Conservation (phyloP, 345 rosid genomes). For the Eucalyptus grandis region DNA sequence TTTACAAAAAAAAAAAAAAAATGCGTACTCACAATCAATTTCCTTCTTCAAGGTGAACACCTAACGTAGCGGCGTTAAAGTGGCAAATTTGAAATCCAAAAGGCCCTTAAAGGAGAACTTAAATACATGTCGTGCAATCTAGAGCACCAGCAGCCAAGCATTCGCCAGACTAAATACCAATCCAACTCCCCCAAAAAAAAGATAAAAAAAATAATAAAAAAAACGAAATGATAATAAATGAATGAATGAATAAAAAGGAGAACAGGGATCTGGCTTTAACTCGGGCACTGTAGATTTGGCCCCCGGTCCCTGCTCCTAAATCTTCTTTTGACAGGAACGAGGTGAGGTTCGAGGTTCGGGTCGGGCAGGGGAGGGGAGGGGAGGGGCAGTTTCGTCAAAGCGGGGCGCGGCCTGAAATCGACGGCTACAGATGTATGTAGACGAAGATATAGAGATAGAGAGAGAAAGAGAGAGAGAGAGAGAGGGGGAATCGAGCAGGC, state of each 20-base stretch:
- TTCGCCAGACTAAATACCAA: not conserved
- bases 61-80: not conserved
- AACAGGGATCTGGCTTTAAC: not conserved
- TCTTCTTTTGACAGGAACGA: not conserved
- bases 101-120: not conserved
- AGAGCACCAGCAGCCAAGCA: not conserved
- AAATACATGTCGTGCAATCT: not conserved
- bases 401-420: not conserved
- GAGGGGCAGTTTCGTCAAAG: not conserved
- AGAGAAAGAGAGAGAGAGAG: not conserved
- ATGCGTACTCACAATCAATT: not conserved
- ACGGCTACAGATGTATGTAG: not conserved
- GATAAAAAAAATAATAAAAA: too few species aligned
- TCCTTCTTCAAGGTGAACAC: not conserved
- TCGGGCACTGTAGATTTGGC: not conserved
- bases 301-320: not conserved
- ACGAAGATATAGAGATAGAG: not conserved
- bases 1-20: accelerated
- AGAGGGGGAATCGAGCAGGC: not conserved
- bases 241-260: not conserved
- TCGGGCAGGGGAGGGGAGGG: too few species aligned
- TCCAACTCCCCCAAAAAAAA: not conserved
- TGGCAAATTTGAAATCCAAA: not conserved
- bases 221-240: not conserved
- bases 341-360: not conserved